Base-by-base conservation (phyloP, 2,329 filamentous ascomycete genomes). In the Exserohilum rostratum region DNA sequence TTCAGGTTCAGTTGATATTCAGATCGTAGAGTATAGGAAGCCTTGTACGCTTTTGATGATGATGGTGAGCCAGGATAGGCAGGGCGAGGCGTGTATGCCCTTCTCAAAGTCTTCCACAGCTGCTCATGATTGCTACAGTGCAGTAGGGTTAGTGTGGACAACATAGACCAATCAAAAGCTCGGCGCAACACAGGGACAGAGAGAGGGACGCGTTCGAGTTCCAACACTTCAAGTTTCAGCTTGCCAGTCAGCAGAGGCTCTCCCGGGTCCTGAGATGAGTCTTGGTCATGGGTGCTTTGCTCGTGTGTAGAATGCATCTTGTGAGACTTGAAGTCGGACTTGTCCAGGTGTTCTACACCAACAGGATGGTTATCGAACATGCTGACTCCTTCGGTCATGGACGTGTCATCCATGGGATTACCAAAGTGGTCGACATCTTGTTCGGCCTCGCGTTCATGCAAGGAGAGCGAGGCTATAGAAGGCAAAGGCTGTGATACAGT, bases 171-270 rank as follows among this genome's bases (percentile, higher is more conserved):
- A 74, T 95, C 90, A 37, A 95, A 82, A 1, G 85, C 87, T 56
- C 84, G 84, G 42, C 86, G 82, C 50, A 91, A 80, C n/a, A 90
- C 85, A 7, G 86, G 80, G 37, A 91, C 82, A 1, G 88, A 91
- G n/a, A 95, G 76, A 0, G 85, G 83, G 2, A 93, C 83, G 20
- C 89, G 84, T 73, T 95, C 90, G 2, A 95, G 79, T 73, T 92
- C 90, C 9, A 95, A 78, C 1, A 82, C 85, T 54, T 90, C 86
- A n/a, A 95, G 77, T 57, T 80, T 83, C 13, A 95, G 77, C 64
- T 85, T 85, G 30, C 82, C 82, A 29, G 84, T 80, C 1, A 85
- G 73, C 17, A 78, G 73, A 37, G 78, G 78, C 59, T 75, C 68
- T 15, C 58, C 22, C 6, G 49, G 34, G 12, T 53, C 51, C 17